These are phyloP conservation scores for Drechslerella coelobrocha DNA, from an alignment of 2,329 filamentous ascomycete species.

Conservation along the genomic window DNA sequence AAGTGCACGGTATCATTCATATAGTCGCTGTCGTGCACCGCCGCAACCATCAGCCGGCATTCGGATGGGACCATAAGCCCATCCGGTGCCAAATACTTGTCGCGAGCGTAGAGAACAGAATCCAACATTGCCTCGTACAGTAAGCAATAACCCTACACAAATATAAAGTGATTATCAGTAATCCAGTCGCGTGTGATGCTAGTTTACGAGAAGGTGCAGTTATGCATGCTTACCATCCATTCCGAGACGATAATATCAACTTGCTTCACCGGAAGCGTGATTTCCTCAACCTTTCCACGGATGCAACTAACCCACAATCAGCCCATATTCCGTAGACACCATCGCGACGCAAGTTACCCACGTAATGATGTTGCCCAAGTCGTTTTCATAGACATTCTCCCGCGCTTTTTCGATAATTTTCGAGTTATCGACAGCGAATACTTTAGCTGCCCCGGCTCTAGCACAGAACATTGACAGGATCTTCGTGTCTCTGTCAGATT, in stretches of 20 bases:
- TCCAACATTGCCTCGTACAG: conserved; percentile 97
- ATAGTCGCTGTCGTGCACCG: conserved; percentile 78
- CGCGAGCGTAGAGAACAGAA: conserved; percentile 84
- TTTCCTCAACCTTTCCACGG: conserved; percentile 86
- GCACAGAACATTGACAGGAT: conserved; percentile 96
- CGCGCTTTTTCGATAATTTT: conserved; percentile 86
- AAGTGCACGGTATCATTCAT: conserved; percentile 78
- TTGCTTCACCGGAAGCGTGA: conserved; percentile 74
- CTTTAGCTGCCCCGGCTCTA: conserved; percentile 81
- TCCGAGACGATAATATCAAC: conserved; percentile 96
- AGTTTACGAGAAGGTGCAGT: neutral
- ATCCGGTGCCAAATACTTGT: conserved; percentile 79
- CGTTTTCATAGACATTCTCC: conserved; percentile 83
- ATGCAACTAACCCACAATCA: conserved; percentile 64
- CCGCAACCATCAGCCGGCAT: conserved; percentile 80
- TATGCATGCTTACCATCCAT: conserved; percentile 72
- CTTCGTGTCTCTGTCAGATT: conserved; percentile 2
- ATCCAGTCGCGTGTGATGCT: too few species aligned
- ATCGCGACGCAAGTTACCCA: conserved; percentile 54
- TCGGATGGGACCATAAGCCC: conserved; percentile 88
- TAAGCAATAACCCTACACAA: conserved; percentile 73
- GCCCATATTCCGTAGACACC: conserved; percentile 7
- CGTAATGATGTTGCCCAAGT: conserved; percentile 74
- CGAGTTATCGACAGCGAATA: conserved; percentile 91
- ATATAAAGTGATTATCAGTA: conserved; percentile 2